Base-by-base conservation (phyloP, 2,329 filamentous ascomycete genomes). In the Venturia nashicola region DNA sequence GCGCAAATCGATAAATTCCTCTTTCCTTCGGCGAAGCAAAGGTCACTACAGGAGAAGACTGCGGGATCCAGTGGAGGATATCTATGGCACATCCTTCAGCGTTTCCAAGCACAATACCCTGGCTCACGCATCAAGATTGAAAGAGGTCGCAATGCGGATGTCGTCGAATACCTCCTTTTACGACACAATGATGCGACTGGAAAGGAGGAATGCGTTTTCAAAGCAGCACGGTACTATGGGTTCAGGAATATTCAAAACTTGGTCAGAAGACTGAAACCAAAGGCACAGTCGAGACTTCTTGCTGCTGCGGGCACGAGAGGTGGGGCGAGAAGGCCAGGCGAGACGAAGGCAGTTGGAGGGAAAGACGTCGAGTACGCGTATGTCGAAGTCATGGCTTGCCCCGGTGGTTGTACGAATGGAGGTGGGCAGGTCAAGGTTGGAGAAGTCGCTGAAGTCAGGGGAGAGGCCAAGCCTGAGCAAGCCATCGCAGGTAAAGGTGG, bases 171-270 rank as follows among this genome's bases (percentile, higher is more conserved):
- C 72, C 80, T 82, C 2, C 81, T 97, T 27, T 76, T 83, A 1
- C 82, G 83, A 16, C 78, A 76, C 61, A 65, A n/a, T 68, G 11
- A 67, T 70, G 27, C 51, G 51, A 72, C 78, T 2, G 82, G 82
- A 11, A 77, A 85, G 48, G 62, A 64, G 54, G 64, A 66, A 76
- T 44, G 81, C 3, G 74, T 95, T 2, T 86, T 95, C 77, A 89
- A 85, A 72, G 88, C 90, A 23, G 93, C 93, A 4, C 86, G 94
- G 61, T 99, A 93, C 75, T 99, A 99, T 73, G 94, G 94, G 6
- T 99, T 99, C 80, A 84, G 94, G 62, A 99, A 99, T 72, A 99
- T 99, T 67, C 94, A 97, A 74, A 99, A 99, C 71, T 83, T 99
- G 5, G 94, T 99, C 18, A 86, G 94, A n/a, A 86, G 88, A 66